These are phyloP conservation scores for Tricholoma bakamatsutake DNA, from an alignment of 768 basidiomycete species.

Conservation along the genomic window DNA sequence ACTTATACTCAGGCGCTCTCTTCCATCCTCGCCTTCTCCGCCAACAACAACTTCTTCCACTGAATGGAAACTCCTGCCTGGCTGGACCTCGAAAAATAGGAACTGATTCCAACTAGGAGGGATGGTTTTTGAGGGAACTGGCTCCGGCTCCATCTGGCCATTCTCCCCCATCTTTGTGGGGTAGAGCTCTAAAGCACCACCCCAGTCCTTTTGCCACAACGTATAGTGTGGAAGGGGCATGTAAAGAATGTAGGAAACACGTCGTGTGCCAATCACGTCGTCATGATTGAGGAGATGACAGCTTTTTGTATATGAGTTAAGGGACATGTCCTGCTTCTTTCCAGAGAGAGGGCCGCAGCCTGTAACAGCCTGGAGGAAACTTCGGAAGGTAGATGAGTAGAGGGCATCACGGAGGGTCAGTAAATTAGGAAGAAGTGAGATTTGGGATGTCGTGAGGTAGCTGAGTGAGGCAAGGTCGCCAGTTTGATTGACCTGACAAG, in stretches of 20 bases:
- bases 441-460: constrained; percentile 73
- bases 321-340: constrained; percentile 90
- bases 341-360: constrained; percentile 91
- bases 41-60: constrained; percentile 95
- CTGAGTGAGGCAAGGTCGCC: constrained; percentile 93
- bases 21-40: constrained; percentile 57
- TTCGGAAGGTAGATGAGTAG: constrained; percentile 78
- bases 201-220: constrained; percentile 85
- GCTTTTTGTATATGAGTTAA: constrained; percentile 85
- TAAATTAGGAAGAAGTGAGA: constrained; percentile 74
- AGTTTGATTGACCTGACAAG: constrained; percentile 83
- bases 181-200: constrained; percentile 92
- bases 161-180: constrained; percentile 58
- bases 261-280: constrained; percentile 92
- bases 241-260: constrained; percentile 96
- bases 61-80: constrained; percentile 91
- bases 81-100: constrained; percentile 88
- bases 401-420: constrained; percentile 84
- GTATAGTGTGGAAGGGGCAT: constrained; percentile 75
- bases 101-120: constrained; percentile 89
- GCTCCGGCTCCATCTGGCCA: constrained; percentile 63
- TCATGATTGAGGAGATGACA: constrained; percentile 97
- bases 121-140: constrained; percentile 58
- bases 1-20: constrained; percentile 79
- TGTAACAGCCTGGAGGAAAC: constrained; percentile 80